These are phyloP conservation scores for Mucor circinelloides DNA, from an alignment of 371 early-diverging fungal species.

Conservation along the genomic window DNA sequence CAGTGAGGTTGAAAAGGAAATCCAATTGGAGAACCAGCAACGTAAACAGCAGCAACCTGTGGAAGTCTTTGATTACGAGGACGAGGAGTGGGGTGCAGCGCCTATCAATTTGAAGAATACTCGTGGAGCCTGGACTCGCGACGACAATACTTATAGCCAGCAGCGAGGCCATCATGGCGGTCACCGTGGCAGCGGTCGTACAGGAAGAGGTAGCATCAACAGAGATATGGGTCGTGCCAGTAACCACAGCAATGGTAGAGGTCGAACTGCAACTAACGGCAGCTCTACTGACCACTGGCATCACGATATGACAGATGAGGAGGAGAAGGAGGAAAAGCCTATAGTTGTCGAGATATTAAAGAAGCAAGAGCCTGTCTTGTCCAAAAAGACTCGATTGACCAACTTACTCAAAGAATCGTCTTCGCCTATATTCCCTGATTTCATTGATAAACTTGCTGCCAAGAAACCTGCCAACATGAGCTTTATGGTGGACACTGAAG, in stretches of 20 bases:
- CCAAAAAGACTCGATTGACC: constrained; percentile 4
- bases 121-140: constrained; percentile 16
- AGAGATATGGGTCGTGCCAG: neutral
- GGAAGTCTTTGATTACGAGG: constrained; percentile 3
- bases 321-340: neutral
- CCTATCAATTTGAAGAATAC: neutral
- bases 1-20: neutral
- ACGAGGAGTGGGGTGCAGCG: constrained; percentile 11
- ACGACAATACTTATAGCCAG: neutral
- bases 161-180: constrained; percentile 2
- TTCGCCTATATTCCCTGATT: constrained; percentile 33
- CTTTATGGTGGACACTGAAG: constrained; percentile 37
- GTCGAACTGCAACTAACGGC: neutral
- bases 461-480: constrained; percentile 32
- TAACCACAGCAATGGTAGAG: neutral
- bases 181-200: neutral
- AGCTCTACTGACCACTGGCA: constrained; percentile 4
- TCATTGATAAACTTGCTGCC: constrained; percentile 26
- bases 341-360: constrained; percentile 15
- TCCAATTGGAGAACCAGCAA: neutral
- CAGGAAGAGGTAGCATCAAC: neutral
- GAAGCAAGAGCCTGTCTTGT: constrained; percentile 1
- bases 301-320: neutral
- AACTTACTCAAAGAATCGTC: constrained; percentile 19
- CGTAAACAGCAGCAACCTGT: neutral